A percentile compares a stretch with the other conserved stretches of the same genome.
Evolutionary conservation across 2,329 filamentous ascomycete species (phyloP).

Genomic region (Xenosphaeropsis pyriputrescens): DNA sequence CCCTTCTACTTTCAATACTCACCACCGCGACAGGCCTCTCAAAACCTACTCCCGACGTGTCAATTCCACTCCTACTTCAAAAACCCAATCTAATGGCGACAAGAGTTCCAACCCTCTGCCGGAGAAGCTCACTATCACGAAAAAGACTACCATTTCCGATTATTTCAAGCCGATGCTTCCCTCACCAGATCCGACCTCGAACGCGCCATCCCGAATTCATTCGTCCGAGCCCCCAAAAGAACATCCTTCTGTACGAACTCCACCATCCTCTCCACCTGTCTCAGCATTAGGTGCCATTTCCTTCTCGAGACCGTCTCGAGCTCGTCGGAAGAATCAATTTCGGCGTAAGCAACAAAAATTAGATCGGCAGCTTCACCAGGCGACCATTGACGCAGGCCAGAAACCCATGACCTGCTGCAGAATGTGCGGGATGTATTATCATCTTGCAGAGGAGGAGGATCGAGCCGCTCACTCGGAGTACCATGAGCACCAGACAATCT

Average conservation of each 20-base stretch:
- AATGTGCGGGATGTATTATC: too few species aligned
- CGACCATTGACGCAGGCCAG: neutral
- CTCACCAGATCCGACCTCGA: conserved; percentile 4
- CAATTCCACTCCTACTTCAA: conserved; percentile 5
- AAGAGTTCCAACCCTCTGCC: neutral
- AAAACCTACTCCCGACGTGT: conserved; percentile 13
- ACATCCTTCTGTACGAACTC: neutral
- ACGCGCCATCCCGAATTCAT: neutral
- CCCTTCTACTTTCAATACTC: too few species aligned
- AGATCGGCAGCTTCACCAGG: neutral
- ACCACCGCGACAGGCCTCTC: conserved; percentile 1
- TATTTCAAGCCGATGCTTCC: conserved; percentile 12
- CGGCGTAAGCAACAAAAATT: neutral
- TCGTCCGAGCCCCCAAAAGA: neutral
- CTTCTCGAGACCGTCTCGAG: neutral
- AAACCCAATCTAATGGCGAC: conserved; percentile 6
- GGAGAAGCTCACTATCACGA: neutral
- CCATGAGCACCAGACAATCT: neutral
- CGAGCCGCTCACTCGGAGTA: too few species aligned
- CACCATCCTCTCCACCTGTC: neutral
- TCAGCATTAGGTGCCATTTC: neutral
- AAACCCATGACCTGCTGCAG: too few species aligned
- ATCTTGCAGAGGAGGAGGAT: too few species aligned
- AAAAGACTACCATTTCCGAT: conserved; percentile 10
- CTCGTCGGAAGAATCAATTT: neutral